A percentile compares a stretch with the other conserved stretches of the same genome.
Conservation (phyloP, 345 rosid species). For the Anastatica hierochuntica region DNA sequence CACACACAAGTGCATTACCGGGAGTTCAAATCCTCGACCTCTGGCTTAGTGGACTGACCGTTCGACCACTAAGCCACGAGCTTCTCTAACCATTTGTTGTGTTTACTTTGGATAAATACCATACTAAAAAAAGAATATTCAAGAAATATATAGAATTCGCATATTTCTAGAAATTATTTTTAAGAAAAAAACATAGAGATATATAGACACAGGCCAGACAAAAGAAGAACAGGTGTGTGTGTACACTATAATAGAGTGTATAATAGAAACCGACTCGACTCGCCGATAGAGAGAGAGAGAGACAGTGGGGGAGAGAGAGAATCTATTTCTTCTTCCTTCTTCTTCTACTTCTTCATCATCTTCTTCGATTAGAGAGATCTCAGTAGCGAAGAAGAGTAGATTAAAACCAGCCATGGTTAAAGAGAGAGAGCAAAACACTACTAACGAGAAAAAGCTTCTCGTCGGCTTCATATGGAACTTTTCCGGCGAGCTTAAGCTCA, state of each 20-base stretch:
- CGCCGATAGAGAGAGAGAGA: background rate
- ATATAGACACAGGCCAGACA: background rate
- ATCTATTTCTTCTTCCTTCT: too few species aligned
- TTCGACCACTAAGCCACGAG: too few species aligned
- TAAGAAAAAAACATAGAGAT: too few species aligned
- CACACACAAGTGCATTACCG: too few species aligned
- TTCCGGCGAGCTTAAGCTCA: constrained; percentile 26
- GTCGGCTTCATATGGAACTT: constrained; percentile 21
- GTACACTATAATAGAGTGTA: background rate
- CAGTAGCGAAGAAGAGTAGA: background rate
- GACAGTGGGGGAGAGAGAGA: background rate
- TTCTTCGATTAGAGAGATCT: constrained; percentile 12
- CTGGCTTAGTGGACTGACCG: too few species aligned
- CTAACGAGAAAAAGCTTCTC: constrained; percentile 33
- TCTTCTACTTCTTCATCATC: background rate
- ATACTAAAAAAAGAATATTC: too few species aligned
- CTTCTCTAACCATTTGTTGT: too few species aligned
- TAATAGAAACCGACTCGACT: constrained; percentile 11
- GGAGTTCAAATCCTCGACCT: too few species aligned
- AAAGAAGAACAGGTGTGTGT: constrained; percentile 20
- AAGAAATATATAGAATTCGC: too few species aligned
- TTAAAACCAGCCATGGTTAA: constrained; percentile 40
- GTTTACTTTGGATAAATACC: too few species aligned
- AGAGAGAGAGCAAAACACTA: constrained; percentile 29
- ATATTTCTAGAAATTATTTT: background rate